phyloP scores from a whole-genome alignment of 495 filamentous ascomycete genomes.

The Xylaria acuta region DNA sequence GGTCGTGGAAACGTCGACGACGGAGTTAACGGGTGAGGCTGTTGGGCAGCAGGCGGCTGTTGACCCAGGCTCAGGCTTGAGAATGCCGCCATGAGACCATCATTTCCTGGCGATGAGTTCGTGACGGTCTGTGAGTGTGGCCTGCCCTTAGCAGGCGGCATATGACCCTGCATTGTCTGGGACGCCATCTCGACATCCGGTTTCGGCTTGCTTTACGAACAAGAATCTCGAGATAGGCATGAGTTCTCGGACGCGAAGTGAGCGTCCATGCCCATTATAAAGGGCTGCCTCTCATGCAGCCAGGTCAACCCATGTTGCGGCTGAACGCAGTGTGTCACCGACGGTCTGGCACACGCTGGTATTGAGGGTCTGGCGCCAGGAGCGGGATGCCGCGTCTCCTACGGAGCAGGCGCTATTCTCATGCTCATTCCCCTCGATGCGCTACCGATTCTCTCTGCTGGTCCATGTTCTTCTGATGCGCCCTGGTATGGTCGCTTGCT shows the following conservation, averaged over 20 bases:
- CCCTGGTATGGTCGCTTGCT: background rate
- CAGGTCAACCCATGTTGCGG: slow-evolving; percentile 10
- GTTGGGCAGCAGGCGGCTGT: background rate
- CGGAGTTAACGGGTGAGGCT: background rate
- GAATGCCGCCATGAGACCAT: slow-evolving; percentile 15
- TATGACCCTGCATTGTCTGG: slow-evolving; percentile 5
- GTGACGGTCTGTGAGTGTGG: slow-evolving; percentile 9
- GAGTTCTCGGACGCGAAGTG: background rate
- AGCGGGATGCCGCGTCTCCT: background rate
- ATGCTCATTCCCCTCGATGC: background rate
- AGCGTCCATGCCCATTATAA: slow-evolving; percentile 1
- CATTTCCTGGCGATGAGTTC: background rate
- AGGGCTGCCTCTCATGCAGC: slow-evolving; percentile 9
- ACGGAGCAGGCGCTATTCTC: background rate
- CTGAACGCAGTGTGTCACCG: slow-evolving; percentile 14
- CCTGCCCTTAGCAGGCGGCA: slow-evolving; percentile 7
- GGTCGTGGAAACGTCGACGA: slow-evolving; percentile 1
- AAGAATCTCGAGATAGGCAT: background rate
- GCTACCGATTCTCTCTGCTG: background rate
- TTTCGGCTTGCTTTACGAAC: background rate
- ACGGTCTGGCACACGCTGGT: background rate
- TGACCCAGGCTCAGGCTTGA: slow-evolving; percentile 20
- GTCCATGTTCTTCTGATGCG: background rate
- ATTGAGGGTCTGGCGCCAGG: background rate
- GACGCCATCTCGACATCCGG: slow-evolving; percentile 8